These are phyloP conservation scores for Acacia melanoxylon DNA, from an alignment of 306 rosid genomes.

Conservation along the genomic window DNA sequence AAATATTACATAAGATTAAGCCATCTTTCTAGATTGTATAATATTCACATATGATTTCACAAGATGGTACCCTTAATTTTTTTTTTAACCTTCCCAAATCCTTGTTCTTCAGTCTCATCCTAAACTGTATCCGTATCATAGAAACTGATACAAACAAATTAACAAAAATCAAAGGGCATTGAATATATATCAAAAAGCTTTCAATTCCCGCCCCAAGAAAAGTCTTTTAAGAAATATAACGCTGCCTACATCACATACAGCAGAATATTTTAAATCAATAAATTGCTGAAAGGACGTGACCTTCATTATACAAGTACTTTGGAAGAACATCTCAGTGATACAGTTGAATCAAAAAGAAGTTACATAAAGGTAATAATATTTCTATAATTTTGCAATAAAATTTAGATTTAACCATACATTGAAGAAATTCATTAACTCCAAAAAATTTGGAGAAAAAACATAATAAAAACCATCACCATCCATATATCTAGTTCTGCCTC, in stretches of 20 bases:
- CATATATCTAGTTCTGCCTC: constrained; percentile 94
- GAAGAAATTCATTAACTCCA: neutral
- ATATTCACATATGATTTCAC: neutral
- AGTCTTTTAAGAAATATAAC: neutral
- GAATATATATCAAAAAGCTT: neutral
- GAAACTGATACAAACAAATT: neutral
- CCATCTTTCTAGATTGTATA: too few species aligned
- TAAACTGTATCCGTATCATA: too few species aligned
- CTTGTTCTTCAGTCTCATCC: too few species aligned
- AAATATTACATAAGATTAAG: neutral
- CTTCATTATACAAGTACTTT: neutral
- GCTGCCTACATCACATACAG: neutral
- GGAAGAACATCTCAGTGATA: neutral
- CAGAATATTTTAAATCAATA: neutral
- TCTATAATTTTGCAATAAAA: neutral
- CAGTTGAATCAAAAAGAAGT: neutral
- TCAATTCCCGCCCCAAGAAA: neutral
- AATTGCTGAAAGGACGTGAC: neutral
- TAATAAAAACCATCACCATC: constrained; percentile 70
- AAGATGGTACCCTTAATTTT: too few species aligned
- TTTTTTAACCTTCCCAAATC: too few species aligned
- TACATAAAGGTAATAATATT: neutral
- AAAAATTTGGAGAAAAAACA: neutral
- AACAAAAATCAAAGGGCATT: neutral
- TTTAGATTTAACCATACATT: neutral